phyloP scores from a whole-genome alignment of 805 yeast species.

The Teunomyces tritomae region DNA sequence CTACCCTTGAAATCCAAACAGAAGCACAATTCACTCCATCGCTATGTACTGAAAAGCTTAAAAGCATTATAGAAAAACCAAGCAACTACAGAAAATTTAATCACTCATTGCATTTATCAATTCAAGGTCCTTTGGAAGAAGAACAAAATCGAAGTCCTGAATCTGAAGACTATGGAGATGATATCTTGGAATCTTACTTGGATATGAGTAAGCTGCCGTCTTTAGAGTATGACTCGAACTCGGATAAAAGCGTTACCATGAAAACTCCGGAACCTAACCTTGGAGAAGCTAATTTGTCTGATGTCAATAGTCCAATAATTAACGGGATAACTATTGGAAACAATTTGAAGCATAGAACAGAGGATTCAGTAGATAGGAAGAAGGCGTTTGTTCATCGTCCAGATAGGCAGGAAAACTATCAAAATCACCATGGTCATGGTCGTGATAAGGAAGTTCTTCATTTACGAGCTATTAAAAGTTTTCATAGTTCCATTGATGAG shows the following conservation, averaged over 20 bases:
- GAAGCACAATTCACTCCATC: background rate
- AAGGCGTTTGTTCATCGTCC: slow-evolving; percentile 17
- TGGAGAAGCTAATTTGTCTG: slow-evolving; percentile 21
- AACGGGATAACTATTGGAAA: slow-evolving; percentile 34
- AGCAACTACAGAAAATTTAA: slow-evolving; percentile 13
- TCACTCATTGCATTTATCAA: slow-evolving; percentile 27
- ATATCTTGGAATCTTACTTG: slow-evolving; percentile 30
- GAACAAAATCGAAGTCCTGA: background rate
- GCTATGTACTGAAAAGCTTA: background rate
- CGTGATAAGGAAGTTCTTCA: slow-evolving; percentile 7
- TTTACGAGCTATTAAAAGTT: slow-evolving; percentile 16
- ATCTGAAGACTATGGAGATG: slow-evolving; percentile 27
- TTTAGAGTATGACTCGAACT: slow-evolving; percentile 5
- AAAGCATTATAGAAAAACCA: background rate
- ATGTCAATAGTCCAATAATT: slow-evolving; percentile 29
- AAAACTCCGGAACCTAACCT: slow-evolving; percentile 6
- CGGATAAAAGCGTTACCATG: background rate
- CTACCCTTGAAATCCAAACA: background rate
- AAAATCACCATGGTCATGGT: background rate
- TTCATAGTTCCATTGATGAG: slow-evolving; percentile 23
- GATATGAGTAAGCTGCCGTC: slow-evolving; percentile 23
- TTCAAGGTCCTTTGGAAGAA: slow-evolving; percentile 18
- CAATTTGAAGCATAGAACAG: slow-evolving; percentile 19
- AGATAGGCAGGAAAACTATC: background rate
- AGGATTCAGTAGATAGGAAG: slow-evolving; percentile 5